Conservation (phyloP, 169 alveolate species). For the Eimeria brunetti region DNA sequence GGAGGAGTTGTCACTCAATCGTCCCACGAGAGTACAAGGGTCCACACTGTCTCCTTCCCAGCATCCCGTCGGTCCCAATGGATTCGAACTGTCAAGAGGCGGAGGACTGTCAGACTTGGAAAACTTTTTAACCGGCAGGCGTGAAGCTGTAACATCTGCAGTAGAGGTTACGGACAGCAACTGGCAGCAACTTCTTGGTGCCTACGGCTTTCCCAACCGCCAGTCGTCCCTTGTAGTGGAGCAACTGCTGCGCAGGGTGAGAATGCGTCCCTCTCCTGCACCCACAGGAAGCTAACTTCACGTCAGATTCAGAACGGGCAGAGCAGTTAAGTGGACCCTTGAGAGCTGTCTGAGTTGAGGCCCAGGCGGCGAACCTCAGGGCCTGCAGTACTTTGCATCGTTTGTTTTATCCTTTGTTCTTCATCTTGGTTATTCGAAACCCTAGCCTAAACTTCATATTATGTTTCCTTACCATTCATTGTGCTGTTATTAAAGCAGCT, state of each 20-base stretch:
- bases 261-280: not conserved
- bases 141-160: not conserved
- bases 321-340: not conserved
- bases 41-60: not conserved
- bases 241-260: conserved; percentile 37
- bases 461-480: not conserved
- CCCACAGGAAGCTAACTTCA: not conserved
- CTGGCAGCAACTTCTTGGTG: conserved; percentile 22
- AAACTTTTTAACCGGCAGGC: not conserved
- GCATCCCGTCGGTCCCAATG: not conserved
- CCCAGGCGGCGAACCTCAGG: not conserved
- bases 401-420: not conserved
- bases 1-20: not conserved
- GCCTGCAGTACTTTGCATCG: not conserved
- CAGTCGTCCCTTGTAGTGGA: conserved; percentile 10
- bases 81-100: not conserved
- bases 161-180: not conserved
- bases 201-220: conserved; percentile 32
- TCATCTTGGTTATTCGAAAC: not conserved
- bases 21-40: not conserved
- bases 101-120: not conserved
- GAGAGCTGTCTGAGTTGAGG: not conserved
- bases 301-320: not conserved
- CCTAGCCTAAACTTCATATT: not conserved
- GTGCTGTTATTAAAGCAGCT: not conserved